Conservation (phyloP, 306 rosid species). For the Trifolium subterraneum region DNA sequence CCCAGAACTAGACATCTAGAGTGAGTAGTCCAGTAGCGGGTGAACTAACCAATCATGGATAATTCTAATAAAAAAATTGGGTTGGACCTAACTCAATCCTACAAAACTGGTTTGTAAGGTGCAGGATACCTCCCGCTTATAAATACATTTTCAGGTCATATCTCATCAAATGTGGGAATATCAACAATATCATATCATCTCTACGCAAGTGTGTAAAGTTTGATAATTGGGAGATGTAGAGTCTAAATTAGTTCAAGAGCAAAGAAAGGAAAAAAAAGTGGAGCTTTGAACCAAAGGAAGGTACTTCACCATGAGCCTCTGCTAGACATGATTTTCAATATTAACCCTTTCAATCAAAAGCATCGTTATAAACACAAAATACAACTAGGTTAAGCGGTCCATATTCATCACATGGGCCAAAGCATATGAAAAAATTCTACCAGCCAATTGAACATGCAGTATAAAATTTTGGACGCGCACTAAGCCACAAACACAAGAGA, state of each 20-base stretch:
- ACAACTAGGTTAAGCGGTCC: conserved; percentile 9
- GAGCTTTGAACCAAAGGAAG: neutral
- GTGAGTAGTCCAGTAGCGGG: neutral
- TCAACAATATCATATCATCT: neutral
- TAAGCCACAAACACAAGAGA: conserved; percentile 15
- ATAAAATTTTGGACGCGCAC: neutral
- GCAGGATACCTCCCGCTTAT: neutral
- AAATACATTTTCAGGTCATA: neutral
- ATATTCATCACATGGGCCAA: neutral
- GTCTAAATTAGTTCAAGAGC: neutral
- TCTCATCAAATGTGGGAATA: neutral
- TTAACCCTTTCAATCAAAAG: conserved; percentile 29
- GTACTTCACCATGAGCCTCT: neutral
- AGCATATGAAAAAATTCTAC: conserved; percentile 16
- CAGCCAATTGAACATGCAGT: neutral
- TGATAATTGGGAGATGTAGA: neutral
- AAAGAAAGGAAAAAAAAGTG: neutral
- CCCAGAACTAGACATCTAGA: neutral
- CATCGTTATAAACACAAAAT: conserved; percentile 14
- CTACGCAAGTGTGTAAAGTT: neutral
- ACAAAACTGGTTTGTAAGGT: neutral
- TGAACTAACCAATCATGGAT: neutral
- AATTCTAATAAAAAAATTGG: neutral
- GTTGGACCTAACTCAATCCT: neutral
- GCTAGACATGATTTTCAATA: conserved; percentile 14